phyloP scores from a whole-genome alignment of 1,284 basidiomycete genomes.

The Pisolithus thermaeus region DNA sequence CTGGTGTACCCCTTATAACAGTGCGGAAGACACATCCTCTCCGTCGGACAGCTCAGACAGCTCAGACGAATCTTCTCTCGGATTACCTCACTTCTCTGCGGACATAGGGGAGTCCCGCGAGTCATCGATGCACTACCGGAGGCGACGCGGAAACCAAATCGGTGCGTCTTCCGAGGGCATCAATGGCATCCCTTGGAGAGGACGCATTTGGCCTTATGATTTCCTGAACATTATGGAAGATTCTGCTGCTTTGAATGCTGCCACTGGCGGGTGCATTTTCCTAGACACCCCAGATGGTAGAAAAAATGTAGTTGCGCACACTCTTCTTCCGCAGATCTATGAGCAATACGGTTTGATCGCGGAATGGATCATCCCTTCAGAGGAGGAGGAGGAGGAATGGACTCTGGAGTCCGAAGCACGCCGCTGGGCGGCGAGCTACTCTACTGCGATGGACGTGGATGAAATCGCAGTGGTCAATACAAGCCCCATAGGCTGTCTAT shows the following conservation, averaged over 20 bases:
- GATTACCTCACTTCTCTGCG: no score
- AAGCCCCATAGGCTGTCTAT: constrained; percentile 13
- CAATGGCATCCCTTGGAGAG: not conserved
- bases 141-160: not conserved
- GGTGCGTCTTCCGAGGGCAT: not conserved
- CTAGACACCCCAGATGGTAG: constrained; percentile 1
- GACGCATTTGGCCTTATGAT: not conserved
- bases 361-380: not conserved
- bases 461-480: not conserved
- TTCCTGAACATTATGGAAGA: not conserved
- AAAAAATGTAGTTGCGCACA: not conserved
- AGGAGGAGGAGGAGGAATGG: not conserved
- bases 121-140: no score
- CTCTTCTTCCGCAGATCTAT: not conserved
- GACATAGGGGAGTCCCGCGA: no score
- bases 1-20: no score
- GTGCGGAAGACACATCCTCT: no score
- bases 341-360: not conserved
- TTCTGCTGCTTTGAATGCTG: not conserved
- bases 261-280: not conserved
- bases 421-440: not conserved
- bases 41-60: no score
- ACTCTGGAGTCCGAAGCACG: not conserved
- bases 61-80: no score
- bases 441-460: not conserved